Evolutionary conservation across 176 grass and related monocot genomes (phyloP).

Genomic region (Bonia amplexicaulis): DNA sequence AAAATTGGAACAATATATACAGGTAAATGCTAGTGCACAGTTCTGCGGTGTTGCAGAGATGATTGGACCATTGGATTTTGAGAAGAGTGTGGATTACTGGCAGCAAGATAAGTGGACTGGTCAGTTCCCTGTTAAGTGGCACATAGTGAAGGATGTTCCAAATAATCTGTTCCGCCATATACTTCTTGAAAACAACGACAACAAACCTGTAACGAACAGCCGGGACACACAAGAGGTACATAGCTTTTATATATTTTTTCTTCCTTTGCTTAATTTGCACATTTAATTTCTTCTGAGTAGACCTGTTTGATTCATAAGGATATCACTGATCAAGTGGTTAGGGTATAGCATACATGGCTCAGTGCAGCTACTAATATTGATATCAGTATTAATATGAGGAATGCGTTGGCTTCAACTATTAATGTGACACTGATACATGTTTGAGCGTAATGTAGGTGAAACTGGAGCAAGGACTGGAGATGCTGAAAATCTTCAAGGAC

Average conservation of each 20-base stretch:
- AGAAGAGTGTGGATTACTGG: conserved; percentile 77
- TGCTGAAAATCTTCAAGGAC: conserved; percentile 56
- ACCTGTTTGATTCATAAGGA: neutral
- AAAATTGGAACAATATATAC: conserved; percentile 12
- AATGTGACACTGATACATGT: neutral
- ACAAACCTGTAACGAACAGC: conserved; percentile 75
- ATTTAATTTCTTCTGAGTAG: neutral
- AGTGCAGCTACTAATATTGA: neutral
- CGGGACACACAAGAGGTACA: conserved; percentile 76
- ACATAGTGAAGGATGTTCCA: conserved; percentile 71
- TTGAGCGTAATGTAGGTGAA: conserved; percentile 44
- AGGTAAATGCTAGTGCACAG: conserved; percentile 84
- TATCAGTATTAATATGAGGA: neutral
- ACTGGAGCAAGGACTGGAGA: conserved; percentile 72
- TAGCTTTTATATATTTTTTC: neutral
- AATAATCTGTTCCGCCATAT: conserved; percentile 83
- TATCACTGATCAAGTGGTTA: neutral
- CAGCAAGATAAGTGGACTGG: conserved; percentile 85
- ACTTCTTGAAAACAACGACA: conserved; percentile 77
- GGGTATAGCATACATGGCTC: neutral
- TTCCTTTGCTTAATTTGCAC: neutral
- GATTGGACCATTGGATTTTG: conserved; percentile 73
- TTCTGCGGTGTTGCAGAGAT: conserved; percentile 82
- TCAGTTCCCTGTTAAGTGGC: conserved; percentile 79
- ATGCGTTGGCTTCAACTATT: neutral